Evolutionary conservation across 108 stramenopile species (phyloP), one percentile per base, ranked within the genome.

Genomic region (Epipyxis sp.): DNA sequence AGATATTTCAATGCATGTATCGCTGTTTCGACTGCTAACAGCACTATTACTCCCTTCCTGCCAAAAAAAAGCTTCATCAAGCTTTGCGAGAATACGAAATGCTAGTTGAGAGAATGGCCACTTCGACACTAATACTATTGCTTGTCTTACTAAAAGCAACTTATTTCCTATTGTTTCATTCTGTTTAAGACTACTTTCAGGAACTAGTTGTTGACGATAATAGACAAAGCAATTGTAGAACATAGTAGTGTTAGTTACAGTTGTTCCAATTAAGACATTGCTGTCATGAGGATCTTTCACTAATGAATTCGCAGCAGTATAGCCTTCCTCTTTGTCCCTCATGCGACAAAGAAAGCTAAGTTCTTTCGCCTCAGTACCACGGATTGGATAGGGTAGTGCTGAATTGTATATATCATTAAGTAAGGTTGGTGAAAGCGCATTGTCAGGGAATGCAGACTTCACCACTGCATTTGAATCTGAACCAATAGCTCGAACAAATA

Each of bases 301-400:
- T 32, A 65, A 65, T 6, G 34, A 35, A n/a, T n/a, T n/a, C n/a
- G n/a, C n/a, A n/a, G n/a, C n/a, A n/a, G n/a, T n/a, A n/a, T n/a
- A n/a, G n/a, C n/a, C n/a, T n/a, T n/a, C n/a, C n/a, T n/a, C n/a
- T 65, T 65, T 29, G 61, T 65, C 61, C 6, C 61, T 16, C 61
- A 65, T 6, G 10, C 61, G 61, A 37, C 3, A 65, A 6, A 65
- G 3, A 32, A 65, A 29, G 30, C 34, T 65, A 32, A 13, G 13
- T 16, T 65, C 61, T 6, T 65, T 3, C 10, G 35, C 61, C 30
- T 32, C 25, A 6, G 10, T 6, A 65, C 35, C 61, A 32, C 6
- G 6, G 3, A 10, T 3, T 25, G 25, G 6, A 25, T 6, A 25
- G 27, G 30, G 34, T 32, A 65, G 34, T 6, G 13, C 6, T 6